Base-by-base conservation (phyloP, 176 grass and related monocot genomes). In the Rhynchospora breviuscula region DNA sequence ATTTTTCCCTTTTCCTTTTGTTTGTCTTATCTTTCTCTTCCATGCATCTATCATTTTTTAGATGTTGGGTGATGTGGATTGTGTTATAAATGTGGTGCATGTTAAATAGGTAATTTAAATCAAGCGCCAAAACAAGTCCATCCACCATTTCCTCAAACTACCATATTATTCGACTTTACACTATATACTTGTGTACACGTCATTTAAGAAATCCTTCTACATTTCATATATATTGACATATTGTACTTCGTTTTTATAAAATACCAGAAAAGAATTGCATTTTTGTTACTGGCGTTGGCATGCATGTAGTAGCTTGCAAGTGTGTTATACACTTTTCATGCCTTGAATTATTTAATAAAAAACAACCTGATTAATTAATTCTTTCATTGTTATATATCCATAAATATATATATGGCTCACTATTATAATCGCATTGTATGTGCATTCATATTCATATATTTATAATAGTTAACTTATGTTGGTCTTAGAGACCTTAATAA, bases 21-120 rank as follows among this genome's bases (percentile, higher is more conserved):
- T 52, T 82, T 67, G 80, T 82, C 46, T 82, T 51, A 52, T 67
- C 61, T 67, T 59, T 81, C 79, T 82, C 45, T 82, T 65, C 63
- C 45, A 31, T 82, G 60, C 80, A 66, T 78, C 51, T 78, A 57
- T 75, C 51, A 7, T 29, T 25, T 3, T 33, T 57, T 57, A 12
- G 23, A 78, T 78, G 7, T 77, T 77, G 22, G 49, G 22, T 31
- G 49, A 56, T 77, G 72, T 56, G 22, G 21, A 51, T 54, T 21
- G 13, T 71, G 63, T 54, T 54, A 33, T 56, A 78, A 78, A 57
- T 78, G 23, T 35, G 73, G 73, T 57, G 73, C 25, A 56, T 57
- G 23, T 57, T 56, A 33, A 57, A 57, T 31, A 12, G 23, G 23
- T 56, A 17, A 57, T 56, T 60, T 19, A 7, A 60, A 62, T 21